Evolutionary conservation across 306 rosid species (phyloP).

Genomic region (Dryas drummondii): DNA sequence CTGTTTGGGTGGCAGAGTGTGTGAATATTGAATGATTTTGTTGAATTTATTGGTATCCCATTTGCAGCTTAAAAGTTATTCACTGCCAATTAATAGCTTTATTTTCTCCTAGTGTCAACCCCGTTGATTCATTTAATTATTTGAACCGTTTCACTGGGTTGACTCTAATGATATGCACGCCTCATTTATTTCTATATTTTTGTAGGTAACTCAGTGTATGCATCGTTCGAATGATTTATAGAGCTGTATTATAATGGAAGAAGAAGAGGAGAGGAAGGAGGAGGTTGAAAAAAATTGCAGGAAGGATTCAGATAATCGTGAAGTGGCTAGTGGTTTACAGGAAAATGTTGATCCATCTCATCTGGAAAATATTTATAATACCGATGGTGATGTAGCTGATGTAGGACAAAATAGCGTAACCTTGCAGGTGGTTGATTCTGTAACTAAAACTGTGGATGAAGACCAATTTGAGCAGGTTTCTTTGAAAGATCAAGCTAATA

Average conservation of each 20-base stretch:
- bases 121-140: slow-evolving; percentile 11
- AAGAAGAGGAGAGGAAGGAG: slow-evolving; percentile 60
- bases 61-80: slow-evolving; percentile 5
- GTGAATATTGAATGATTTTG: neutral
- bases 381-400: slow-evolving; percentile 31
- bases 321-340: slow-evolving; percentile 37
- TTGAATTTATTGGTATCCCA: neutral
- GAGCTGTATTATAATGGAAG: slow-evolving; percentile 55
- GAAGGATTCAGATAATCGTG: slow-evolving; percentile 35
- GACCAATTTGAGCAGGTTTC: slow-evolving; percentile 68
- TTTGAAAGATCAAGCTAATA: slow-evolving; percentile 64
- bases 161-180: neutral
- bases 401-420: slow-evolving; percentile 25
- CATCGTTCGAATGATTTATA: slow-evolving; percentile 30
- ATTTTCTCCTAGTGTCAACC: neutral
- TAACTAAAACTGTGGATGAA: slow-evolving; percentile 34
- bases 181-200: slow-evolving; percentile 14
- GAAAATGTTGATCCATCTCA: slow-evolving; percentile 31
- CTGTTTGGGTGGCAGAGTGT: slow-evolving; percentile 1
- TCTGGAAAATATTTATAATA: slow-evolving; percentile 26
- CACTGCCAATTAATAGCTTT: neutral
- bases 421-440: slow-evolving; percentile 36
- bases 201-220: slow-evolving; percentile 42
- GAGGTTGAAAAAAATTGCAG: slow-evolving; percentile 37
- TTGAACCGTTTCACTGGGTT: slow-evolving; percentile 15